Base-by-base conservation (phyloP, 345 rosid species). In the Acer negundo region DNA sequence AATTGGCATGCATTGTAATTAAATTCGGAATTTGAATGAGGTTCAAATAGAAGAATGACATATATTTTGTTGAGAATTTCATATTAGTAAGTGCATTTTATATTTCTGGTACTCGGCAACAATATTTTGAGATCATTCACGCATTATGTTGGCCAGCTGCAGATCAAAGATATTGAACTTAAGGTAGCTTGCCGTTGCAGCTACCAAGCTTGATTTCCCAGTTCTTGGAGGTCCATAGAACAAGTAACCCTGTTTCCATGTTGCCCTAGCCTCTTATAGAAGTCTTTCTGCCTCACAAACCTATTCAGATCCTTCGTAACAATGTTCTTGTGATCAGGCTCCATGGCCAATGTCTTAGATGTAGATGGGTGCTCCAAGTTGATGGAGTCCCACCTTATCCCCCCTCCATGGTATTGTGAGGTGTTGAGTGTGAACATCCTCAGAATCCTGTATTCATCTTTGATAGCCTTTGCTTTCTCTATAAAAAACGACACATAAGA, bases 171-270 rank as follows among this genome's bases (percentile, higher is more conserved):
- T 83, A 74, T 90, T 90, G 31, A 87, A 87, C 79, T 86, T 89
- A 6, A 89, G 82, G 64, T 90, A 75, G 75, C 89, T 92, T 6
- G 92, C 97, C 90, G 90, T 90, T 56, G 94, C 92, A 2, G 94
- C 94, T 53, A 90, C 88, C 81, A 90, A 64, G 67, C 92, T 92
- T 8, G 94, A 90, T 84, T 92, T 89, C 2, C 97, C 97, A 0
- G 92, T 89, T 0, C 94, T 94, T 0, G 97, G 97, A 53, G 92
- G 97, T 26, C 97, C 92, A 67, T 88, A 87, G 47, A 91, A 64
- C 78, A 91, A 78, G 81, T 91, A 90, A 31, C 97, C 90, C 0
- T 92, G 80, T 56, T 92, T 92, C 93, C 97, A 92, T 6, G 93
- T 67, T 80, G 81, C 10, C 94, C 94, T 0, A 90, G 88, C 74